phyloP scores from a whole-genome alignment of 345 rosid genomes.

The Sonneratia alba region DNA sequence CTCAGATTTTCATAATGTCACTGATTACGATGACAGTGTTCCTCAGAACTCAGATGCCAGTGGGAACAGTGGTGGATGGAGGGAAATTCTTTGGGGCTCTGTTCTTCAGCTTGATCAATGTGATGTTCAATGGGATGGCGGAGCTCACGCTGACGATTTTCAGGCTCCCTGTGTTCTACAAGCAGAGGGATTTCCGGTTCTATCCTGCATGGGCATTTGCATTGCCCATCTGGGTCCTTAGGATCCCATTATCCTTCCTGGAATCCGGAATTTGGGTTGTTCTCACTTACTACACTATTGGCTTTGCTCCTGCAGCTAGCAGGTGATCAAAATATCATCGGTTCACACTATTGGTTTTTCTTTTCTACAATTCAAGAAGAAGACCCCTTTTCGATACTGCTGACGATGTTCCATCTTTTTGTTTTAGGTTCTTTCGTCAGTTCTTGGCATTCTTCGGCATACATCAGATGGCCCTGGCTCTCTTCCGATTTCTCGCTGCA shows the following conservation, averaged over 20 bases:
- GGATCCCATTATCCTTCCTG: conserved; percentile 32
- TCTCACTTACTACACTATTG: conserved; percentile 38
- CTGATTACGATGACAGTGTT: conserved; percentile 30
- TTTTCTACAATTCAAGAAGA: background rate
- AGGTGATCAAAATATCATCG: conserved; percentile 15
- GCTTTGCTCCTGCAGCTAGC: conserved; percentile 38
- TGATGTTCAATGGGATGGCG: conserved; percentile 47
- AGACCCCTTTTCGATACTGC: background rate
- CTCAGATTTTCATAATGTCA: conserved; percentile 36
- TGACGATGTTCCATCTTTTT: background rate
- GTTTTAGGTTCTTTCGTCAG: conserved; percentile 62
- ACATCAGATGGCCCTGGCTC: conserved; percentile 85
- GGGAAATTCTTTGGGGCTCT: conserved; percentile 35
- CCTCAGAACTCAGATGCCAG: conserved; percentile 30
- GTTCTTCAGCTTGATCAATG: conserved; percentile 37
- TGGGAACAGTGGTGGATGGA: conserved; percentile 27
- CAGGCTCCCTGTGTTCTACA: conserved; percentile 35
- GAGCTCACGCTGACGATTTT: conserved; percentile 40
- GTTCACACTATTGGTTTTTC: background rate
- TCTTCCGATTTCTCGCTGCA: conserved; percentile 83
- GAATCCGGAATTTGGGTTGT: conserved; percentile 40
- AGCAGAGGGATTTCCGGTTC: conserved; percentile 37
- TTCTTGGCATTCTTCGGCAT: conserved; percentile 56
- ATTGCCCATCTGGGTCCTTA: conserved; percentile 35
- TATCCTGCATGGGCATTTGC: conserved; percentile 42